Evolutionary conservation across 306 rosid species (phyloP).

Genomic region (Castanospermum australe): DNA sequence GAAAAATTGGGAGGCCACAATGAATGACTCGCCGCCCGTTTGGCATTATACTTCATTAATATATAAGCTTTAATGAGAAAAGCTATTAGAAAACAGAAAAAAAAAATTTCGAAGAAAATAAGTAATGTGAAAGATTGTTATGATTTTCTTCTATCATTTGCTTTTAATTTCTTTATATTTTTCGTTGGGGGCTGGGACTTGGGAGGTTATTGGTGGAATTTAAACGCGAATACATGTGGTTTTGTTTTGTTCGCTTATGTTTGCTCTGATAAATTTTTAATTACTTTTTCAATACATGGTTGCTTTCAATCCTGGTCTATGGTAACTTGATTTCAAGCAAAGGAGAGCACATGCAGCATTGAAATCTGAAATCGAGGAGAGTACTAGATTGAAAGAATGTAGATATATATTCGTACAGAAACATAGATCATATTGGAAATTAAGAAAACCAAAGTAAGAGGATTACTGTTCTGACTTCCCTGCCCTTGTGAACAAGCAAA

Average conservation of each 20-base stretch:
- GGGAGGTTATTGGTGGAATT: background rate
- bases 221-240: background rate
- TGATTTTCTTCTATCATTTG: background rate
- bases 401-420: background rate
- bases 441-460: background rate
- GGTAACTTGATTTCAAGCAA: background rate
- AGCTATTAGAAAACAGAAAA: background rate
- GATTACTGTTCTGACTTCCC: background rate
- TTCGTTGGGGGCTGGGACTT: background rate
- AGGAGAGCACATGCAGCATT: background rate
- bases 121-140: background rate
- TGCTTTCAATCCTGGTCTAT: background rate
- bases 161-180: background rate
- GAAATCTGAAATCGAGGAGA: background rate
- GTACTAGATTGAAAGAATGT: background rate
- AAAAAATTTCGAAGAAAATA: background rate
- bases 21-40: too few relatives aligned
- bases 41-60: background rate
- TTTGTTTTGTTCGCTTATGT: background rate
- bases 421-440: background rate
- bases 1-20: too few relatives aligned
- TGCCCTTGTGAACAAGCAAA: background rate
- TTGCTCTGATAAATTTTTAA: background rate
- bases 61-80: background rate
- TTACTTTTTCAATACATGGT: background rate